Base-by-base conservation (phyloP, 495 filamentous ascomycete species). In the Annulohypoxylon moriforme region DNA sequence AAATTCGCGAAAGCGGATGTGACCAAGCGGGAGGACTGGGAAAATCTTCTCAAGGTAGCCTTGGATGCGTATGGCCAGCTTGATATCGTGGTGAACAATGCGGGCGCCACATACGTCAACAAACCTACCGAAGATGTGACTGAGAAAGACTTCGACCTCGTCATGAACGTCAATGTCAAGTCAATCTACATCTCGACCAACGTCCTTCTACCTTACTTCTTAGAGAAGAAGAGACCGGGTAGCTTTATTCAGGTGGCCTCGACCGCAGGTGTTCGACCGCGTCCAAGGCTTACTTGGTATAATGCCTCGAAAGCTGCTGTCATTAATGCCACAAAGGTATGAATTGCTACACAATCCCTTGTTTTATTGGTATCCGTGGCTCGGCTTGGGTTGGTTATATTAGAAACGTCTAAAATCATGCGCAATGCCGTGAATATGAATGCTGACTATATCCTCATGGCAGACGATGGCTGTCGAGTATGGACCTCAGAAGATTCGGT, bases 201-300 rank as follows among this genome's bases (percentile, higher is more conserved):
- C 53, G 81, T 85, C 8, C 76, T 86, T 9, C 79, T 91, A 52
- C 85, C 85, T 2, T 83, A 85, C 18, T 79, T 89, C 27, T 77
- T 89, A 27, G 82, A 86, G 61, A 85, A 87, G 65, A 84, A 86
- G 13, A 77, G 83, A n/a, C 87, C 88, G 5, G 89, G 89, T 0
- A 83, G 78, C 7, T 85, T 92, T 60, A 89, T 92, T 67, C 91
- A 92, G 75, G 88, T 91, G 38, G 88, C 89, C 1, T 89, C 85
- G 6, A 89, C 89, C 29, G 89, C 89, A 4, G 87, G 87, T 8
- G 85, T 83, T 22, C 82, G 89, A 59, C 89, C 89, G 2, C 82
- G 89, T n/a, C 88, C 89, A 4, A 87, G 88, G 2, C 79, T 92
- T 61, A 89, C 90, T 10, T 91, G 89, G 89, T 92, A 92, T 72